phyloP scores from a whole-genome alignment of 441 rosid genomes.

The Euphorbia celastroides region DNA sequence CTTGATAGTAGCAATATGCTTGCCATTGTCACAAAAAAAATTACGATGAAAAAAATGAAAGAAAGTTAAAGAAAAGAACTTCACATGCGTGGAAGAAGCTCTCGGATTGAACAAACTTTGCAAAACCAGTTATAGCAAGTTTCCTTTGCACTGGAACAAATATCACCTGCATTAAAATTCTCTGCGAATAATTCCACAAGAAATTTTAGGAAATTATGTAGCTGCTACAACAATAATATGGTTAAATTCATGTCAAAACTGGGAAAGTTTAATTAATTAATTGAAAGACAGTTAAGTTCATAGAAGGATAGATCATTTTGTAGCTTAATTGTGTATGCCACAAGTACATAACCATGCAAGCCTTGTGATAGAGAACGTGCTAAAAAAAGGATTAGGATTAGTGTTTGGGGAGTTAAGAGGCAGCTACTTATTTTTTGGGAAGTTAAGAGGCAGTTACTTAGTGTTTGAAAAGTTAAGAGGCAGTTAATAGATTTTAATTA shows the following conservation, averaged over 20 bases:
- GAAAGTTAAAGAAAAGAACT: slow-evolving; percentile 27
- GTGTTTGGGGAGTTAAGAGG: too few relatives aligned
- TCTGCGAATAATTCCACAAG: slow-evolving; percentile 43
- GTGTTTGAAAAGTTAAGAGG: too few relatives aligned
- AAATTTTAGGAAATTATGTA: slow-evolving; percentile 18
- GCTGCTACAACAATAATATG: slow-evolving; percentile 1
- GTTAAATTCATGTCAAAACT: not conserved
- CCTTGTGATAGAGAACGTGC: too few relatives aligned
- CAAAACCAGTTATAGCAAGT: slow-evolving; percentile 91
- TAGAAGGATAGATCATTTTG: not conserved
- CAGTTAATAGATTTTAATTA: too few relatives aligned
- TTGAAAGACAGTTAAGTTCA: not conserved
- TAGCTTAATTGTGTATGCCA: not conserved
- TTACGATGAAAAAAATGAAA: slow-evolving; percentile 5
- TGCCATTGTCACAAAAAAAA: too few relatives aligned
- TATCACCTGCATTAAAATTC: slow-evolving; percentile 58
- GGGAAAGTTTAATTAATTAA: not conserved
- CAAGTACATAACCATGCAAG: not conserved
- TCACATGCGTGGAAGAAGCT: slow-evolving; percentile 95
- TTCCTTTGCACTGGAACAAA: slow-evolving; percentile 74
- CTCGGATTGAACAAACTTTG: slow-evolving; percentile 78
- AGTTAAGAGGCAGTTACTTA: too few relatives aligned
- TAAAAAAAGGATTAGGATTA: too few relatives aligned
- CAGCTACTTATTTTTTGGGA: too few relatives aligned
- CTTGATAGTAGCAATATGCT: too few relatives aligned